Conservation (phyloP, 345 rosid genomes). For the Eucalyptus erythrocorys region DNA sequence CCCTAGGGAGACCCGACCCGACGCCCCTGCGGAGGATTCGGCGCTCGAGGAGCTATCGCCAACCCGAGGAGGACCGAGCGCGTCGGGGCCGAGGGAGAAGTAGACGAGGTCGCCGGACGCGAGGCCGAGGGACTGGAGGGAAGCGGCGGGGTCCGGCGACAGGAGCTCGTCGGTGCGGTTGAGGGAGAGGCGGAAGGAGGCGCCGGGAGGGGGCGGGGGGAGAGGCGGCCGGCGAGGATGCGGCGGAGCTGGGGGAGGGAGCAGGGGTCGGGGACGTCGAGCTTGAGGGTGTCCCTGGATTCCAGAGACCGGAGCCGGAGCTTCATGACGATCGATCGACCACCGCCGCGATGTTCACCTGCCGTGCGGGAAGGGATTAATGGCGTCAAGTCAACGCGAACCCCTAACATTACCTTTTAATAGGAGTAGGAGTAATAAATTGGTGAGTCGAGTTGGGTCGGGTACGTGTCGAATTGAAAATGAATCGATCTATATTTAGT, state of each 20-base stretch:
- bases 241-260: conserved; percentile 27
- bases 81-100: conserved; percentile 24
- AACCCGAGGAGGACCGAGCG: neutral
- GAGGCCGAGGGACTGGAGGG: conserved; percentile 51
- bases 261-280: conserved; percentile 26
- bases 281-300: conserved; percentile 32
- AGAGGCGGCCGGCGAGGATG: neutral
- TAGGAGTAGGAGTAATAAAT: too few species aligned
- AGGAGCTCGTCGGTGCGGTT: conserved; percentile 54
- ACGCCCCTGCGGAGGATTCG: neutral
- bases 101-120: conserved; percentile 62
- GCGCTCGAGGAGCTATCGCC: neutral
- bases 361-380: neutral
- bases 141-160: conserved; percentile 22
- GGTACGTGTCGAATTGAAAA: too few species aligned
- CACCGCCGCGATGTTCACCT: neutral
- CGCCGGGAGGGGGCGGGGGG: neutral
- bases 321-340: conserved; percentile 23
- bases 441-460: too few species aligned
- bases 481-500: too few species aligned
- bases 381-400: too few species aligned
- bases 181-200: conserved; percentile 44
- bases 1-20: neutral
- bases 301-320: conserved; percentile 48
- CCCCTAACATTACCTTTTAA: too few species aligned